A percentile compares a stretch with the other conserved stretches of the same genome.
Evolutionary conservation across 208 protist species (phyloP).

Genomic region (Crithidia sp.): DNA sequence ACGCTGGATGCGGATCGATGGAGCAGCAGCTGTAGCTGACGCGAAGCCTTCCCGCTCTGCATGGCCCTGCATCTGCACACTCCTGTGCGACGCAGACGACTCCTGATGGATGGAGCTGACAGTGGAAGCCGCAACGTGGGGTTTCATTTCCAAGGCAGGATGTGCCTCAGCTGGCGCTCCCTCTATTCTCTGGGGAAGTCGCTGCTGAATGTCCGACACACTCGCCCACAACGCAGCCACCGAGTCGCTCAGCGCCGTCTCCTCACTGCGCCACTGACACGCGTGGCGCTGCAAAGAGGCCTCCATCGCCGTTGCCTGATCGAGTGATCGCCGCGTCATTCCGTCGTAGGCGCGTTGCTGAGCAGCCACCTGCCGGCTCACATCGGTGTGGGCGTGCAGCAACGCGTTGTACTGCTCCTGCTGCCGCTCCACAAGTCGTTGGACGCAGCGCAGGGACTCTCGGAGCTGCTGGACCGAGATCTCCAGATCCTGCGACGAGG

Average conservation of each 20-base stretch:
- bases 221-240: slow-evolving; percentile 16
- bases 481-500: not conserved
- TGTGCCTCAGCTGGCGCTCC: not conserved
- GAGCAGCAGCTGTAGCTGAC: not conserved
- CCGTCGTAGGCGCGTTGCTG: slow-evolving; percentile 21
- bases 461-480: slow-evolving; percentile 1
- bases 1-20: slow-evolving; percentile 7
- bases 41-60: too few species aligned
- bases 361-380: slow-evolving; percentile 20
- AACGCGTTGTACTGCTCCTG: slow-evolving; percentile 29
- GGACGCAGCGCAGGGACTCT: slow-evolving; percentile 12
- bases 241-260: slow-evolving; percentile 10
- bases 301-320: slow-evolving; percentile 13
- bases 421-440: slow-evolving; percentile 17
- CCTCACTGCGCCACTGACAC: slow-evolving; percentile 13
- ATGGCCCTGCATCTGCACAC: too few species aligned
- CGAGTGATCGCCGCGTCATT: slow-evolving; percentile 5
- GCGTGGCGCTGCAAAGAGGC: slow-evolving; percentile 12
- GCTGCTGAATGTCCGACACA: slow-evolving; percentile 17
- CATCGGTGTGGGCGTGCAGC: slow-evolving; percentile 21
- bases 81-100: not conserved
- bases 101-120: not conserved
- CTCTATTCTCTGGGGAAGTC: not conserved
- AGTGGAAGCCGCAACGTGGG: not conserved
- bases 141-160: not conserved